Evolutionary conservation across 805 yeast species (phyloP).

Genomic region (Yamadazyma tumulicola): DNA sequence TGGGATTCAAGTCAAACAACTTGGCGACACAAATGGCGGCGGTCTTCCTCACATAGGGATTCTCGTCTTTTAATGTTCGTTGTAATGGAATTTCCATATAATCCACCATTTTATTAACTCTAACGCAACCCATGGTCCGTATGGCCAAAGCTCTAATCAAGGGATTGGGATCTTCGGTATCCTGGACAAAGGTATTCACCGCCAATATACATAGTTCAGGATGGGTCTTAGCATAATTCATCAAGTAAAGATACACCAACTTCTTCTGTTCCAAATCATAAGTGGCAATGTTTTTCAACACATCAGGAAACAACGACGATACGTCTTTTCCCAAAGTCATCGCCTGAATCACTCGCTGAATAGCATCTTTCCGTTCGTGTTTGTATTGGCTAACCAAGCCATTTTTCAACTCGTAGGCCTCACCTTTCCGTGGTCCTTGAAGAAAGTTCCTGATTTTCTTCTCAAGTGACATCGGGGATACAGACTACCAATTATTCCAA

Average conservation of each 20-base stretch:
- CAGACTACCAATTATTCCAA: no score
- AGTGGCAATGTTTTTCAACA: constrained; percentile 92
- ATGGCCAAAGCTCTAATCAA: constrained; percentile 93
- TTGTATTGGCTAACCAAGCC: constrained; percentile 96
- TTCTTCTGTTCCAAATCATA: constrained; percentile 96
- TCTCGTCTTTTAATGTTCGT: constrained; percentile 83
- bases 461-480: constrained; percentile 39
- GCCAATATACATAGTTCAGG: constrained; percentile 96
- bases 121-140: constrained; percentile 96
- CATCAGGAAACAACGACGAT: constrained; percentile 90
- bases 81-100: constrained; percentile 88
- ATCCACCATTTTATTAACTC: constrained; percentile 93
- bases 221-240: constrained; percentile 96
- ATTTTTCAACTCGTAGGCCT: constrained; percentile 83
- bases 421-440: constrained; percentile 54
- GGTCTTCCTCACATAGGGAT: constrained; percentile 95
- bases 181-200: constrained; percentile 93
- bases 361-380: constrained; percentile 92
- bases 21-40: constrained; percentile 98
- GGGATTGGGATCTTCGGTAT: constrained; percentile 95
- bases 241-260: constrained; percentile 86
- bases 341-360: constrained; percentile 93
- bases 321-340: constrained; percentile 99
- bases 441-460: constrained; percentile 41
- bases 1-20: constrained; percentile 79